phyloP scores from a whole-genome alignment of 306 rosid species.

The Castanopsis chinensis region DNA sequence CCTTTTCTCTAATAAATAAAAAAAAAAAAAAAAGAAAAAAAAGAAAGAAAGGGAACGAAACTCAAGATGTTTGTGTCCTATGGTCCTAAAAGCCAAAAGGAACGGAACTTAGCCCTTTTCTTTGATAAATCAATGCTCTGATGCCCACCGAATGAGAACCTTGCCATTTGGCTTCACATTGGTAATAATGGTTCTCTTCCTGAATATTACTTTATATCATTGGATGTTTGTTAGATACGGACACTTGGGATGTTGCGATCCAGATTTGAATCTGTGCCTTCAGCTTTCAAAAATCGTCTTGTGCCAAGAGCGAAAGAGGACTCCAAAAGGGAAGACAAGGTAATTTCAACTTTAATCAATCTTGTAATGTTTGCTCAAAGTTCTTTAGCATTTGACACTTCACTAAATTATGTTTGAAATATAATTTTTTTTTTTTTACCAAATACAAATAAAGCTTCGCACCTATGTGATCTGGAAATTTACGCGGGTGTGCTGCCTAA shows the following conservation, averaged over 20 bases:
- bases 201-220: constrained; percentile 22
- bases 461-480: neutral
- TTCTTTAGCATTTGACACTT: constrained; percentile 25
- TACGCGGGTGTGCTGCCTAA: neutral
- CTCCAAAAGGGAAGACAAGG: constrained; percentile 31
- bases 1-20: neutral
- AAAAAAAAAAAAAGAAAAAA: neutral
- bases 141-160: too few relatives aligned
- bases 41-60: too few relatives aligned
- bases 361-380: neutral
- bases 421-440: constrained; percentile 1
- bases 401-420: constrained; percentile 15
- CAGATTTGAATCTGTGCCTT: constrained; percentile 75
- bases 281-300: constrained; percentile 68
- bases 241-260: constrained; percentile 99
- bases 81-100: too few relatives aligned
- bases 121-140: too few relatives aligned
- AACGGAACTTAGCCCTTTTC: too few relatives aligned
- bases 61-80: too few relatives aligned
- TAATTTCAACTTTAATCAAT: constrained; percentile 15
- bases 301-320: constrained; percentile 47
- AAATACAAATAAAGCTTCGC: neutral
- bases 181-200: constrained; percentile 16
- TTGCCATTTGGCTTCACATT: neutral
- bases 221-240: constrained; percentile 67